A percentile compares a stretch with the other conserved stretches of the same genome.
Evolutionary conservation across 495 filamentous ascomycete genomes (phyloP).

Genomic region (Podospora comata): DNA sequence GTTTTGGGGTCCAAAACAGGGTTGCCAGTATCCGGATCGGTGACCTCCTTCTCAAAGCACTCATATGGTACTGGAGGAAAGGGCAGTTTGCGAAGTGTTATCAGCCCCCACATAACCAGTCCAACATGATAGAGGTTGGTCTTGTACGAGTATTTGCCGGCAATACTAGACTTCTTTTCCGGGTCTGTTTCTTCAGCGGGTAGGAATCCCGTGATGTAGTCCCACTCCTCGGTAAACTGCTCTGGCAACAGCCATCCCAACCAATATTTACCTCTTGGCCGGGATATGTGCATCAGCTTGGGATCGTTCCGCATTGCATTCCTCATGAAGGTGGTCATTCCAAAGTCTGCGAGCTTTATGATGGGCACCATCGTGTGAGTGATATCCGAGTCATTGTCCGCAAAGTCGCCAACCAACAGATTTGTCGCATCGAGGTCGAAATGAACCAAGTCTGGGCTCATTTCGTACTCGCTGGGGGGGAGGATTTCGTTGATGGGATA

Average conservation of each 20-base stretch:
- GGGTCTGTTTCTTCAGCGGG: not conserved
- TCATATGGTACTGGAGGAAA: not conserved
- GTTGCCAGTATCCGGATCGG: not conserved
- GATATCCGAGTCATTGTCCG: not conserved
- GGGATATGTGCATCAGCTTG: not conserved
- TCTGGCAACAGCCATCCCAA: not conserved
- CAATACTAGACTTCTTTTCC: not conserved
- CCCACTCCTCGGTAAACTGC: not conserved
- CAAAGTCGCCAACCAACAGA: not conserved
- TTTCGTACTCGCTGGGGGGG: not conserved
- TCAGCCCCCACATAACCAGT: not conserved
- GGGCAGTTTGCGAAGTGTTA: not conserved
- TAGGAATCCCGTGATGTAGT: not conserved
- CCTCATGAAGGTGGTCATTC: not conserved
- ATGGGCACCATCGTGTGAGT: not conserved
- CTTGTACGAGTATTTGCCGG: not conserved
- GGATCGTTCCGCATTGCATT: not conserved
- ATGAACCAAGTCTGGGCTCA: not conserved
- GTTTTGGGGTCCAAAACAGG: not conserved
- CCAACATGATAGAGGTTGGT: not conserved
- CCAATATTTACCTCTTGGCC: not conserved
- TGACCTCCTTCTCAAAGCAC: not conserved
- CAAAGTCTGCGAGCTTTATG: conserved; percentile 1
- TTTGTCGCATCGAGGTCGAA: not conserved
- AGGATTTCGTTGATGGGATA: not conserved